Conservation (phyloP, 768 basidiomycete genomes). For the Lepiota subincarnata region DNA sequence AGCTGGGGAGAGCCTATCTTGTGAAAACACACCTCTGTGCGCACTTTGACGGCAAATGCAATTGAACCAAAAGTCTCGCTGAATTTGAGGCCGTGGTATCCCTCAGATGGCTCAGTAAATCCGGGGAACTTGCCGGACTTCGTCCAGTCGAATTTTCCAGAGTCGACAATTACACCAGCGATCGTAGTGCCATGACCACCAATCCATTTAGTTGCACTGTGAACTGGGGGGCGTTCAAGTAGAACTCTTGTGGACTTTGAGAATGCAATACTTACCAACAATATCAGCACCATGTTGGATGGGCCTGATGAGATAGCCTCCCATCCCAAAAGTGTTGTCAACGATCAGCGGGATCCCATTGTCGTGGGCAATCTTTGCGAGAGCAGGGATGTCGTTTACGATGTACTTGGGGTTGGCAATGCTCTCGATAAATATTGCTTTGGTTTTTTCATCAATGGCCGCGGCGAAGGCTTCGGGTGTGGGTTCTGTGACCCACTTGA, state of each 20-base stretch:
- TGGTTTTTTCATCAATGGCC: conserved; percentile 75
- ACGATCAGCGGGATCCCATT: conserved; percentile 75
- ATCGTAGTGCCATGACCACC: conserved; percentile 79
- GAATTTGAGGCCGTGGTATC: conserved; percentile 70
- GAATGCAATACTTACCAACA: conserved; percentile 41
- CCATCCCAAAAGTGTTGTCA: conserved; percentile 77
- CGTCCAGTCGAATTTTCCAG: conserved; percentile 72
- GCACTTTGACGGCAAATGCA: conserved; percentile 66
- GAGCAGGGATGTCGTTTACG: conserved; percentile 60
- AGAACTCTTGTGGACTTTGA: neutral
- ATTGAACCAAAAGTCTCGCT: conserved; percentile 60
- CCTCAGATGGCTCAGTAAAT: conserved; percentile 71
- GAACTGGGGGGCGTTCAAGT: conserved; percentile 33
- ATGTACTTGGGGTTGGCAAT: conserved; percentile 79
- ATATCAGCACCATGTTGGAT: conserved; percentile 78
- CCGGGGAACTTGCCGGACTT: conserved; percentile 65
- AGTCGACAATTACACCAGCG: conserved; percentile 70
- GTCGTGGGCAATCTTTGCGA: conserved; percentile 74
- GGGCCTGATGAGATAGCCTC: conserved; percentile 68
- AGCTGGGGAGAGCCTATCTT: conserved; percentile 6
- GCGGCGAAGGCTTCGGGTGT: conserved; percentile 55
- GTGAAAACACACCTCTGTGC: conserved; percentile 36
- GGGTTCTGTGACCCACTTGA: conserved; percentile 57
- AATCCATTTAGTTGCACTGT: conserved; percentile 85
- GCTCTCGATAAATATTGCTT: conserved; percentile 69